Base-by-base conservation (phyloP, 176 grass and related monocot genomes). In the Raddia guianensis region DNA sequence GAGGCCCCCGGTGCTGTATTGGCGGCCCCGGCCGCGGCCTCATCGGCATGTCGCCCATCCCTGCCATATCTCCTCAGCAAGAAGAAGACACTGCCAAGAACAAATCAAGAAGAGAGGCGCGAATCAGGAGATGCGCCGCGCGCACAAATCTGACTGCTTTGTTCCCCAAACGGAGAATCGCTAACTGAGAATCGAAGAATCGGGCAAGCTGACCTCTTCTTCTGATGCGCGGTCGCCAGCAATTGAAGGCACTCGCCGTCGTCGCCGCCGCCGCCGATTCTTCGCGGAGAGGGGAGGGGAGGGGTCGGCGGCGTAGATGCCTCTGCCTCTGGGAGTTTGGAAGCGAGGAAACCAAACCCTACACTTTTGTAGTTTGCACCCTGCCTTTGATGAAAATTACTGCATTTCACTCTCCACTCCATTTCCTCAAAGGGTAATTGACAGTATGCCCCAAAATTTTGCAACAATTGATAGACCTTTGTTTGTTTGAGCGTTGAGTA, bases 1-100 rank as follows among this genome's bases (percentile, higher is more conserved):
- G 93, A 21, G 94, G 94, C 2, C 91, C 94, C 9, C 94, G 83
- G 54, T 87, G 74, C 50, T 97, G 91, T 82, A 91, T 81, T 75
- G 85, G 85, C 45, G 82, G 87, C 21, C 85, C 87, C 2, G 87
- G 76, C 43, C 94, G 89, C 57, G 72, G 84, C 87, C 91, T 86
- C 84, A 90, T 94, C 70, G 67, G 83, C 83, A 61, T 78, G 1
- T 97, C 89, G 8, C 77, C 82, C 55, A 82, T 74, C 33, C 87
- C 91, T 1, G 89, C 86, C 83, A 89, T 89, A 37, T 12, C 60
- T 73, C 60, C 80, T 66, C 72, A 15, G 6, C 8, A 76, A 60
- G 13, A 8, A 21, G 11, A 59, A 43, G 70, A 69, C 61, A 37
- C 68, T 87, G 65, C 16, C 49, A 49, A 77, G 57, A 67, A 57